A percentile compares a stretch with the other conserved stretches of the same genome.
These are phyloP conservation scores for Fusarium palustre DNA, from an alignment of 2,329 filamentous ascomycete species.

Conservation along the genomic window DNA sequence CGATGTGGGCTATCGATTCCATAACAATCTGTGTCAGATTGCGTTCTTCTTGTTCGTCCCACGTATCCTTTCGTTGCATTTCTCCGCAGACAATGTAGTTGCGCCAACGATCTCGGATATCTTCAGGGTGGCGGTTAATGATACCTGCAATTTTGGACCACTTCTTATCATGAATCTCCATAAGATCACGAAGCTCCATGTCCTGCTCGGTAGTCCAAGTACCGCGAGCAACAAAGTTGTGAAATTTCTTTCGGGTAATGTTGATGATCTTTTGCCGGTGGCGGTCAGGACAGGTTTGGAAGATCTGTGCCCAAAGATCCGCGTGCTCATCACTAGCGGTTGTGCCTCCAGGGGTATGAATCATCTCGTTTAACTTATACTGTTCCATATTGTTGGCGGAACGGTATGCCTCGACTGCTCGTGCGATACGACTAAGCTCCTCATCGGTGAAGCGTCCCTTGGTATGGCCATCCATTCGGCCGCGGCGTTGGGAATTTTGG, in stretches of 20 bases:
- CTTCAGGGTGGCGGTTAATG: conserved; percentile 72
- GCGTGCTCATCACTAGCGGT: conserved; percentile 52
- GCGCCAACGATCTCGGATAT: conserved; percentile 76
- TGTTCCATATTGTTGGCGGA: conserved; percentile 58
- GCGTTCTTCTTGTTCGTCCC: conserved; percentile 71
- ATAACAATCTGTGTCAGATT: conserved; percentile 64
- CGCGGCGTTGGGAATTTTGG: conserved; percentile 33
- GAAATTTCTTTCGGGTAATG: conserved; percentile 71
- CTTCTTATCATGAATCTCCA: conserved; percentile 57
- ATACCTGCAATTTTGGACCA: conserved; percentile 72
- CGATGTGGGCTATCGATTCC: conserved; percentile 63
- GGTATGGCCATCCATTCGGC: conserved; percentile 46
- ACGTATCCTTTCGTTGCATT: conserved; percentile 64
- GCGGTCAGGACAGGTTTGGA: conserved; percentile 61
- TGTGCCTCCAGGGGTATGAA: conserved; percentile 53
- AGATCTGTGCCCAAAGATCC: conserved; percentile 64
- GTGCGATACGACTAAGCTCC: conserved; percentile 57
- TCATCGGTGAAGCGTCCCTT: conserved; percentile 59
- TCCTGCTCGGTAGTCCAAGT: conserved; percentile 56
- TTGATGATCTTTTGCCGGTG: conserved; percentile 66
- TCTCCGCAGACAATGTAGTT: conserved; percentile 73
- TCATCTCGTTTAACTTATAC: conserved; percentile 60
- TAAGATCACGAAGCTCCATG: conserved; percentile 52
- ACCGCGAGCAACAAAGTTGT: conserved; percentile 70
- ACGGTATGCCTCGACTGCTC: conserved; percentile 59